Evolutionary conservation across 768 basidiomycete genomes (phyloP).

Genomic region (Boletus rubescentipes): DNA sequence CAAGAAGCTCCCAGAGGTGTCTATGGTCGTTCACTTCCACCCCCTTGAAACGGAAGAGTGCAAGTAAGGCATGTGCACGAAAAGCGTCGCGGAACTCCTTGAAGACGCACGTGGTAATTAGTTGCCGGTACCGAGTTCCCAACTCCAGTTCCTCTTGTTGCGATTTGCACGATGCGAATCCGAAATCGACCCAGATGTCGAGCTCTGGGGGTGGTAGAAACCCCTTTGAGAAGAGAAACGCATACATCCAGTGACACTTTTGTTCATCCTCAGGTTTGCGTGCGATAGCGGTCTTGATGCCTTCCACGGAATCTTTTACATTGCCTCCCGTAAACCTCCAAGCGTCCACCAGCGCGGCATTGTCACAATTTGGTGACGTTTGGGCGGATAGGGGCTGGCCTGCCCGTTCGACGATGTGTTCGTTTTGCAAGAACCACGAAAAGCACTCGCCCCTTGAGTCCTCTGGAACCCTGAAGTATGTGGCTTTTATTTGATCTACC

Average conservation of each 20-base stretch:
- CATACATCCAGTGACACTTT: neutral
- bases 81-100: slow-evolving; percentile 1
- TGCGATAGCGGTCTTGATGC: neutral
- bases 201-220: neutral
- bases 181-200: neutral
- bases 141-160: neutral
- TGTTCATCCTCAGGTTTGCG: neutral
- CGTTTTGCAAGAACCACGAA: slow-evolving; percentile 3
- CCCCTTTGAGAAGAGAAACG: neutral
- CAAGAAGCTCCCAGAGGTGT: neutral
- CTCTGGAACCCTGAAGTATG: neutral
- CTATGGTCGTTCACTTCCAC: neutral
- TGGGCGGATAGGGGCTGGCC: neutral
- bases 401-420: neutral
- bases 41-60: neutral
- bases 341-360: neutral
- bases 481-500: neutral
- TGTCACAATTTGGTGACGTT: neutral
- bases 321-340: slow-evolving; percentile 2
- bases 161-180: slow-evolving; percentile 1
- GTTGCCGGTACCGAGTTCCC: neutral
- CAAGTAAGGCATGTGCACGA: neutral
- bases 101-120: neutral
- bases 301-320: neutral
- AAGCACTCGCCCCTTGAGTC: neutral